These are phyloP conservation scores for Moesziomyces parantarcticus DNA, from an alignment of 1,284 basidiomycete genomes.

Conservation along the genomic window DNA sequence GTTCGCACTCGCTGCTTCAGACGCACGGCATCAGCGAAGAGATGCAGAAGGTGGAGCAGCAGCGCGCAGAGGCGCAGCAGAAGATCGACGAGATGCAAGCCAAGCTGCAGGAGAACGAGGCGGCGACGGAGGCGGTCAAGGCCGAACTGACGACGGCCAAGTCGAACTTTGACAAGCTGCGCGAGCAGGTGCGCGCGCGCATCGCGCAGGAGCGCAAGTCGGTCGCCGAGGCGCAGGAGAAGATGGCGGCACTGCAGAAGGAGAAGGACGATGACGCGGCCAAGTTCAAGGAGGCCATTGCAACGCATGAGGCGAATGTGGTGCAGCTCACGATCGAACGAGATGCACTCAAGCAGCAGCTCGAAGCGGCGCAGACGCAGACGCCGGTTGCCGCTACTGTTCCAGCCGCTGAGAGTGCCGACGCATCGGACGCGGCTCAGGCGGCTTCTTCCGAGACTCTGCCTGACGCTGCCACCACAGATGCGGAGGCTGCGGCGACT, in stretches of 20 bases:
- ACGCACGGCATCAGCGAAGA: slow-evolving; percentile 84
- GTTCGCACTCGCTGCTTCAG: slow-evolving; percentile 81
- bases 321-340: slow-evolving; percentile 30
- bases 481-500: slow-evolving; percentile 15
- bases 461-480: slow-evolving; percentile 23
- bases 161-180: slow-evolving; percentile 58
- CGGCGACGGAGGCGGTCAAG: slow-evolving; percentile 25
- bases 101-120: slow-evolving; percentile 34
- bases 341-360: slow-evolving; percentile 67
- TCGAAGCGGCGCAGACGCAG: slow-evolving; percentile 41
- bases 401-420: slow-evolving; percentile 23
- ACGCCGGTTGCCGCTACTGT: slow-evolving; percentile 29
- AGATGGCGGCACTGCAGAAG: slow-evolving; percentile 64
- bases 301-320: slow-evolving; percentile 36
- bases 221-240: slow-evolving; percentile 67
- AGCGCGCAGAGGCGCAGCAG: slow-evolving; percentile 51
- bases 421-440: neutral
- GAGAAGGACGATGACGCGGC: slow-evolving; percentile 66
- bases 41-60: slow-evolving; percentile 62
- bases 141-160: slow-evolving; percentile 47
- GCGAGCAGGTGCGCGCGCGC: slow-evolving; percentile 57
- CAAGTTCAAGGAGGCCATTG: slow-evolving; percentile 38
- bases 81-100: slow-evolving; percentile 42
- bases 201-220: slow-evolving; percentile 55
- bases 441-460: slow-evolving; percentile 42